Conservation (phyloP, 805 yeast genomes). For the Candida jianshihensis region DNA sequence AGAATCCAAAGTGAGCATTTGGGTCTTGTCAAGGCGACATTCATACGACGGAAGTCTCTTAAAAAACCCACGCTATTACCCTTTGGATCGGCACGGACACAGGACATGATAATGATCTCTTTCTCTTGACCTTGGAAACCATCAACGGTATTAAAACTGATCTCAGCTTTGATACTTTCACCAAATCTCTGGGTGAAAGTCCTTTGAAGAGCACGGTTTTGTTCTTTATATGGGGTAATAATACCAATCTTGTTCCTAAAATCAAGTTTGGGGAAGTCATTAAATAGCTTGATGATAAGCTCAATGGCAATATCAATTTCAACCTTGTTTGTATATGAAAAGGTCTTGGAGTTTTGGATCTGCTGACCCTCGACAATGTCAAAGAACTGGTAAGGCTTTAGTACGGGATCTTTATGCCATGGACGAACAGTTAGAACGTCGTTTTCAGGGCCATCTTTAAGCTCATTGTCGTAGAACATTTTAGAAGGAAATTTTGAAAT, state of each 20-base stretch:
- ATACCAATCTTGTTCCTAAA: conserved; percentile 78
- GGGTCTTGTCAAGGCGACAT: conserved; percentile 94
- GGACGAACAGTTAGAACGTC: conserved; percentile 47
- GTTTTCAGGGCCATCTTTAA: conserved; percentile 79
- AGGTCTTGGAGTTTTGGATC: conserved; percentile 52
- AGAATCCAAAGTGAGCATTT: conserved; percentile 86
- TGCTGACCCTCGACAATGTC: conserved; percentile 62
- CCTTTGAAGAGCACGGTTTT: conserved; percentile 51
- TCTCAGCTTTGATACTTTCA: conserved; percentile 46
- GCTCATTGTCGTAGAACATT: conserved; percentile 68
- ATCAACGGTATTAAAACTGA: conserved; percentile 92
- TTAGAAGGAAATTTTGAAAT: conserved; percentile 82
- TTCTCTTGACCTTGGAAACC: conserved; percentile 99
- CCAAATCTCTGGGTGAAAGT: conserved; percentile 60
- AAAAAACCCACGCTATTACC: conserved; percentile 71
- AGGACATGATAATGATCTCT: conserved; percentile 86
- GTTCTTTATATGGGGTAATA: conserved; percentile 93
- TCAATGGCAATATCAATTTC: conserved; percentile 76
- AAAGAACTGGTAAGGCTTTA: conserved; percentile 76
- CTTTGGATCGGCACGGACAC: conserved; percentile 81
- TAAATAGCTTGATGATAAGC: conserved; percentile 48
- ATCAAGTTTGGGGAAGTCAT: conserved; percentile 35
- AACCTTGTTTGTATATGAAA: conserved; percentile 60
- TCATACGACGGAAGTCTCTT: conserved; percentile 90
- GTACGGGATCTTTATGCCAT: conserved; percentile 61